Percentiles rank a stretch among this genome's conserved stretches.
phyloP scores from a whole-genome alignment of 2,329 filamentous ascomycete species.

The Aureobasidium melanogenum region DNA sequence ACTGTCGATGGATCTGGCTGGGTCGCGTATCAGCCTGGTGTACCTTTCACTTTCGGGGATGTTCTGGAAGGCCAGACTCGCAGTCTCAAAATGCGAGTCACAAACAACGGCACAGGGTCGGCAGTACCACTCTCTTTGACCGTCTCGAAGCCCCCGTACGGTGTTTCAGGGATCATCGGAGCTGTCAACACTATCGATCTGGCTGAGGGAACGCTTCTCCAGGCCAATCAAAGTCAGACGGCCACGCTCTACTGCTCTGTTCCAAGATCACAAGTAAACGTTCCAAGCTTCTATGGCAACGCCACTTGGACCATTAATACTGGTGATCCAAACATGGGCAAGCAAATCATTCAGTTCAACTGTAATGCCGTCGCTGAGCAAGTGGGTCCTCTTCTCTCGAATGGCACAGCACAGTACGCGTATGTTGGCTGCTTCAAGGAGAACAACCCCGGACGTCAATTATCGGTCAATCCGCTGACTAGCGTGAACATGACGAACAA shows the following conservation, averaged over 20 bases:
- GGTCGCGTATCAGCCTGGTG: slow-evolving; percentile 37
- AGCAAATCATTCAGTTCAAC: slow-evolving; percentile 44
- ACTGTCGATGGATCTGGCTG: slow-evolving; percentile 42
- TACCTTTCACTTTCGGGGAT: slow-evolving; percentile 47
- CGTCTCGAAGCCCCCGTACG: slow-evolving; percentile 54
- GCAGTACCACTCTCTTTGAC: slow-evolving; percentile 47
- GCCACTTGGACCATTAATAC: slow-evolving; percentile 51
- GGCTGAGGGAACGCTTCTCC: slow-evolving; percentile 46
- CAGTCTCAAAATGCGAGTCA: slow-evolving; percentile 44
- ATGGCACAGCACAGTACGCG: slow-evolving; percentile 41
- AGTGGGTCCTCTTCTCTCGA: slow-evolving; percentile 38
- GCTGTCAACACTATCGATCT: slow-evolving; percentile 49
- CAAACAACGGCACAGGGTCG: slow-evolving; percentile 41
- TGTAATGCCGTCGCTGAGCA: slow-evolving; percentile 47
- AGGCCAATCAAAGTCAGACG: slow-evolving; percentile 41
- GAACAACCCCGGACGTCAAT: slow-evolving; percentile 46
- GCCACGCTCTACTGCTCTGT: slow-evolving; percentile 48
- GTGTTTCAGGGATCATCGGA: slow-evolving; percentile 44
- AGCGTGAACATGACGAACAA: slow-evolving; percentile 35
- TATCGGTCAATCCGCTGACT: slow-evolving; percentile 36
- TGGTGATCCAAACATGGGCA: slow-evolving; percentile 44
- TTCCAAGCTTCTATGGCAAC: slow-evolving; percentile 39
- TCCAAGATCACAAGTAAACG: slow-evolving; percentile 47
- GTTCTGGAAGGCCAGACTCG: slow-evolving; percentile 44
- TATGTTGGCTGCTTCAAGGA: slow-evolving; percentile 50